Conservation (phyloP, 1,284 basidiomycete species). For the Pseudozyma sp. region DNA sequence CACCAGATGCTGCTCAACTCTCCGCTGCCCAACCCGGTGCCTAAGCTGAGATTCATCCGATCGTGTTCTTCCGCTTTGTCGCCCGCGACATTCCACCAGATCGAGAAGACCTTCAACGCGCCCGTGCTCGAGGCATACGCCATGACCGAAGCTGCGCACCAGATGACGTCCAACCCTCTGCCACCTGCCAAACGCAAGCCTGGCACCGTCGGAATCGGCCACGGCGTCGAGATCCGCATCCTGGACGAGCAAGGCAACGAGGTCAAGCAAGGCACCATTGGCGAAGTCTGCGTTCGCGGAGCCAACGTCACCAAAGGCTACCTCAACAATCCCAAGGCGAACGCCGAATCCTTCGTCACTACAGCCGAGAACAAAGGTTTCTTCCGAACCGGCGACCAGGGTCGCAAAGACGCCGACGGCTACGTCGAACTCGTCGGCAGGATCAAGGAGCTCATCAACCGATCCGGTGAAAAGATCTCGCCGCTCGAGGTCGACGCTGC, state of each 20-base stretch:
- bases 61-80: slow-evolving; percentile 71
- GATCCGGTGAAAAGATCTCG: slow-evolving; percentile 77
- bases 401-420: slow-evolving; percentile 75
- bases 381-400: slow-evolving; percentile 76
- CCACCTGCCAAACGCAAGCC: slow-evolving; percentile 69
- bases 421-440: slow-evolving; percentile 72
- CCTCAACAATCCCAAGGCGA: slow-evolving; percentile 71
- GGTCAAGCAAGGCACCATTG: slow-evolving; percentile 67
- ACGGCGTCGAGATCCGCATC: slow-evolving; percentile 71
- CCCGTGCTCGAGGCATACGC: slow-evolving; percentile 72
- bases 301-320: slow-evolving; percentile 72
- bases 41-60: slow-evolving; percentile 71
- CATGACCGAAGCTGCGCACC: slow-evolving; percentile 71
- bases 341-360: slow-evolving; percentile 67
- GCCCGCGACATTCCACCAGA: slow-evolving; percentile 70
- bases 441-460: slow-evolving; percentile 68
- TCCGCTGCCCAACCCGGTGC: slow-evolving; percentile 67
- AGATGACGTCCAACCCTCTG: slow-evolving; percentile 70
- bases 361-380: slow-evolving; percentile 70
- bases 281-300: slow-evolving; percentile 72
- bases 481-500: slow-evolving; percentile 76
- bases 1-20: slow-evolving; percentile 71
- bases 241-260: slow-evolving; percentile 69
- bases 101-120: slow-evolving; percentile 71
- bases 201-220: slow-evolving; percentile 71